These are phyloP conservation scores for Tricholoma saponaceum DNA, from an alignment of 768 basidiomycete genomes.

Conservation along the genomic window DNA sequence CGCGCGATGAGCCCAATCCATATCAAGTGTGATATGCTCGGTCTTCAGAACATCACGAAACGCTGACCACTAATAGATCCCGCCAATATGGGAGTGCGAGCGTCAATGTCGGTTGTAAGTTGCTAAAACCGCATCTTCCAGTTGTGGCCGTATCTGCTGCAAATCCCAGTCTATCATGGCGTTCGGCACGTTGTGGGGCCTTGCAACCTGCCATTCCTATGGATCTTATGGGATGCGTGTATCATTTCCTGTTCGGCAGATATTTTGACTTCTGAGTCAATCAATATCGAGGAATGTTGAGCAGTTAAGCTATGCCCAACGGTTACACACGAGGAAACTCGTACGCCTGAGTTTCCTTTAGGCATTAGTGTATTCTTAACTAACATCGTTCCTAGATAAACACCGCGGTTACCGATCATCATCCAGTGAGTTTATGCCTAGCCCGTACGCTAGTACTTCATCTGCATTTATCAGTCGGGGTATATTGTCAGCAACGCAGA, in stretches of 20 bases:
- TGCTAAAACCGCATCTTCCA: neutral
- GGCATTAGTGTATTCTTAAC: conserved; percentile 1
- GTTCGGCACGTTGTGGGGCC: conserved; percentile 77
- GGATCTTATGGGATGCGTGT: conserved; percentile 78
- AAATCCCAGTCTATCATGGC: conserved; percentile 66
- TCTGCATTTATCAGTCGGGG: conserved; percentile 39
- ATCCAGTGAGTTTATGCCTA: conserved; percentile 39
- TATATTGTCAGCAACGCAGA: conserved; percentile 81
- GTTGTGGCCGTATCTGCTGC: neutral
- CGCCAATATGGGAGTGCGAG: conserved; percentile 77
- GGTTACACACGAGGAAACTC: conserved; percentile 72
- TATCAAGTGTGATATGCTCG: conserved; percentile 53
- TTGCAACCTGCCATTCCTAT: conserved; percentile 77
- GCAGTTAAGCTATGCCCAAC: conserved; percentile 69
- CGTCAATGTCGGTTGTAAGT: conserved; percentile 81
- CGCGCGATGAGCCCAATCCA: conserved; percentile 90
- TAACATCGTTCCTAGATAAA: conserved; percentile 48
- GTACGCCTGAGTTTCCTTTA: conserved; percentile 29
- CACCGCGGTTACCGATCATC: conserved; percentile 59
- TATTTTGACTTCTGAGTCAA: conserved; percentile 75
- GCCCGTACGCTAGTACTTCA: neutral
- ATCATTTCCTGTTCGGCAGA: conserved; percentile 80
- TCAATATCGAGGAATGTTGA: conserved; percentile 79
- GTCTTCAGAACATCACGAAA: neutral
- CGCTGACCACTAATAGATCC: conserved; percentile 45